Evolutionary conservation across 2,329 filamentous ascomycete genomes (phyloP), one percentile per base, ranked within the genome.

Genomic region (Claviceps sorghi): DNA sequence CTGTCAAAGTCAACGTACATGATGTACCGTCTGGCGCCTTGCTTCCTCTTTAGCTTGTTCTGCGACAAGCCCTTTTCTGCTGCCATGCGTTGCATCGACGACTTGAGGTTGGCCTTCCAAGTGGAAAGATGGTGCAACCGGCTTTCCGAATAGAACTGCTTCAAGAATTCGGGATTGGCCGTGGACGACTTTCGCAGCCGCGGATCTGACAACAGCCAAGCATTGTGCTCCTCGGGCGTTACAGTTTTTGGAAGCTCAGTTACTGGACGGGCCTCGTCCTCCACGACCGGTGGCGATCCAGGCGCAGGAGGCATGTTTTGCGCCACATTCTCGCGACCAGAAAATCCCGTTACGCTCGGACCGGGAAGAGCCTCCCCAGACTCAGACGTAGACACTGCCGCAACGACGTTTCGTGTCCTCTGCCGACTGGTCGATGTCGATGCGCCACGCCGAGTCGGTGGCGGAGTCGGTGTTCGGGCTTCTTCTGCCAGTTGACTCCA

Each of bases 1-100:
- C 89, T 93, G 68, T 98, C 94, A 65, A 98, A 98, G 64, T 98
- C 93, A 32, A 98, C 88, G 61, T 98, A 93, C 62, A 98, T 79
- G 51, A 98, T 77, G 60, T 97, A 98, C 49, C 86, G 74, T 55
- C 90, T 77, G 3, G 82, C 69, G 0, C 84, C 86, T 13, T 77
- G 72, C 29, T 75, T 74, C 43, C 75, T 73, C 60, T 82, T 73
- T 58, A 71, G 6, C 57, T 64, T 59, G 64, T 76, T 68, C 2
- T 61, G 34, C 61, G 74, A 52, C 55, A 72, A 58, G 0, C 70
- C 68, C 61, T 83, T 88, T 58, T 94, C 85, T 1, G 79, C 78
- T 9, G 90, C 83, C 52, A 95, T 72, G 8, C 78, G 81, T 67
- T 96, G 91, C 63, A 98, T 82, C 60, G 86, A 83, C 0, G 88